Evolutionary conservation across 192 early-diverging fungal genomes (phyloP).

Genomic region (Coemansia guatemalensis): DNA sequence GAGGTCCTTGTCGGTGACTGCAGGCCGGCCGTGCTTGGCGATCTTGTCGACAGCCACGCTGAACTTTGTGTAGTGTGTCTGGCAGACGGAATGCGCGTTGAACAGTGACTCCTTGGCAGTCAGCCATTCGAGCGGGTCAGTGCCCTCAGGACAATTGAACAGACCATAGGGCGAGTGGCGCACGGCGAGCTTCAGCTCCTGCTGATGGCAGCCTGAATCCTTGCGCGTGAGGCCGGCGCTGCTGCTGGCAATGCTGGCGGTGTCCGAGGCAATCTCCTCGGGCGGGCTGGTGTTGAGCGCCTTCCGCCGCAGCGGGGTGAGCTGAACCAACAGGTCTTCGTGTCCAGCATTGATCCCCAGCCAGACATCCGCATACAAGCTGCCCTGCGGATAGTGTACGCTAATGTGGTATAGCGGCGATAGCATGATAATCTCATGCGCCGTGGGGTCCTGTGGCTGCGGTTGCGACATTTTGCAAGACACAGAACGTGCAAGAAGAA

Average conservation of each 20-base stretch:
- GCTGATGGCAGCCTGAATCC: constrained; percentile 35
- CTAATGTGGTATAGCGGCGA: constrained; percentile 46
- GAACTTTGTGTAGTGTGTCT: constrained; percentile 40
- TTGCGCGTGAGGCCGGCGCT: constrained; percentile 19
- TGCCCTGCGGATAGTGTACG: constrained; percentile 50
- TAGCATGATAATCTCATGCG: constrained; percentile 51
- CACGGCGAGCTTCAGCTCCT: constrained; percentile 9
- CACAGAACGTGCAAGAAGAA: neutral
- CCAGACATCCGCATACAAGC: constrained; percentile 51
- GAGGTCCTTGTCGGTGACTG: no score
- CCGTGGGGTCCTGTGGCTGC: constrained; percentile 46
- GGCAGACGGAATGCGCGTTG: constrained; percentile 29
- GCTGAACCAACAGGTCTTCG: constrained; percentile 40
- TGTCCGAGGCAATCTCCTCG: constrained; percentile 11
- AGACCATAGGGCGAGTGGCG: constrained; percentile 36
- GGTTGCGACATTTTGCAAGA: constrained; percentile 14
- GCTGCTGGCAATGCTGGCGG: neutral
- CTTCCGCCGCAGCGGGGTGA: constrained; percentile 46
- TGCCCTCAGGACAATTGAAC: constrained; percentile 39
- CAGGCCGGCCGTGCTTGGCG: no score
- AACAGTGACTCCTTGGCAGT: constrained; percentile 43
- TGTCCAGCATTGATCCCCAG: constrained; percentile 40
- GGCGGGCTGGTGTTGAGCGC: constrained; percentile 46
- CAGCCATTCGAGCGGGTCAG: constrained; percentile 36
- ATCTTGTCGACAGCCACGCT: constrained; percentile 29